Evolutionary conservation across 176 grass and related monocot species (phyloP), one percentile per base, ranked within the genome.

Genomic region (Pharus latifolius): DNA sequence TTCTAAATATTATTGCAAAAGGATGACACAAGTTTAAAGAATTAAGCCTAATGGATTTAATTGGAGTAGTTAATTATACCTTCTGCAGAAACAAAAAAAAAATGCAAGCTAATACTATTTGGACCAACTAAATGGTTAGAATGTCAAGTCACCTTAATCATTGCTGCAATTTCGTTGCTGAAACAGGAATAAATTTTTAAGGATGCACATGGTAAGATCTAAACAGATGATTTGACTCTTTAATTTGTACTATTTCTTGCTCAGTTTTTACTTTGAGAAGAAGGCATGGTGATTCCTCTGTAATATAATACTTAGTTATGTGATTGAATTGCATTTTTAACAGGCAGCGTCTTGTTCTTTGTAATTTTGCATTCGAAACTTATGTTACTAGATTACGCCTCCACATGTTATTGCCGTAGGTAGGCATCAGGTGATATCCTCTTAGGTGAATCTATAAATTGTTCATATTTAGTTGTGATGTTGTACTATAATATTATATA

Each of bases 221-320:
- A 63, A 34, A 56, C 51, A 35, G 52, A 67, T 57, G 62, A 67
- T 78, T 78, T 78, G 62, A 57, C 61, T 40, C 62, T 34, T 28
- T 15, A 30, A 31, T 29, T n/a, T 19, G 18, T 20, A 25, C 10
- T 45, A 40, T 34, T 56, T 46, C 46, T 30, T 41, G n/a, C 24
- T 9, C 40, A 43, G n/a, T 49, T 55, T 65, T 64, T n/a, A n/a
- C 34, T 53, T 55, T 55, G 16, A 38, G 73, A 62, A 20, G 17
- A 67, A 48, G 51, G 26, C 67, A 45, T 56, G 25, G n/a, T 65
- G 13, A 26, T 33, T 47, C 56, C 56, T 37, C 18, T 34, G 14
- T 18, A 63, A 75, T 19, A 63, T 5, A 49, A 75, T 62, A 75
- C n/a, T 42, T 14, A 56, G 10, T 30, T 15, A 11, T 72, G n/a